Evolutionary conservation across 148 eudicot genomes (phyloP), one percentile per base, ranked within the genome.

Genomic region (Drosera capensis): DNA sequence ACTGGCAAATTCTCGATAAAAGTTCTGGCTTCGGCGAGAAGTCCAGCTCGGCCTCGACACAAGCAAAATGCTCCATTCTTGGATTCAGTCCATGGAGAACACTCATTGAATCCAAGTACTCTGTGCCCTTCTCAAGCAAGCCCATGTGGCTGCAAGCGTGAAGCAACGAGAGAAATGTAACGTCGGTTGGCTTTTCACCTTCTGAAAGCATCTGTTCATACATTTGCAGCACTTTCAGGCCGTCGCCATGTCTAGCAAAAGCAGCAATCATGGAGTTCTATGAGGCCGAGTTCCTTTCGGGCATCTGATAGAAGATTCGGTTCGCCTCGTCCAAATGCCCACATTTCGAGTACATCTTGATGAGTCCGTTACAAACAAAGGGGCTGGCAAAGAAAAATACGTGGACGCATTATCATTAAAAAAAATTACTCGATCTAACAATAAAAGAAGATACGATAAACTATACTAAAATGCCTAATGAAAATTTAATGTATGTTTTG

Each of bases 81-180:
- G 94, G 97, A 25, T 29, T 50, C 21, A 83, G 66, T 26, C 56
- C 68, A 51, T 75, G 68, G 37, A 40, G 47, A 30, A 45, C 75
- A 52, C 55, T 59, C 94, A 88, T 88, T 9, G 76, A 68, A 56
- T 68, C 65, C 3, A 80, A 68, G 37, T 77, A 88, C 49, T 80
- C 73, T 84, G 77, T 69, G 43, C 97, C 97, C 28, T 73, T 75
- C n/a, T 73, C 69, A 9, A 88, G 49, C 51, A 78, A 47, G 1
- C 97, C 97, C 4, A 69, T 75, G 55, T 88, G 97, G 67, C 97
- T 84, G 54, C 97, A 88, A 36, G 87, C 87, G 45, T 81, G 96
- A 45, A 86, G 80, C 63, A 86, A 55, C 14, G 84, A 86, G 23
- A 86, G 62, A 55, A 86, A 86, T 50, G 96, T 86, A 16, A 81